Conservation (phyloP, 2,329 filamentous ascomycete genomes). For the Aphanoascus verrucosus region DNA sequence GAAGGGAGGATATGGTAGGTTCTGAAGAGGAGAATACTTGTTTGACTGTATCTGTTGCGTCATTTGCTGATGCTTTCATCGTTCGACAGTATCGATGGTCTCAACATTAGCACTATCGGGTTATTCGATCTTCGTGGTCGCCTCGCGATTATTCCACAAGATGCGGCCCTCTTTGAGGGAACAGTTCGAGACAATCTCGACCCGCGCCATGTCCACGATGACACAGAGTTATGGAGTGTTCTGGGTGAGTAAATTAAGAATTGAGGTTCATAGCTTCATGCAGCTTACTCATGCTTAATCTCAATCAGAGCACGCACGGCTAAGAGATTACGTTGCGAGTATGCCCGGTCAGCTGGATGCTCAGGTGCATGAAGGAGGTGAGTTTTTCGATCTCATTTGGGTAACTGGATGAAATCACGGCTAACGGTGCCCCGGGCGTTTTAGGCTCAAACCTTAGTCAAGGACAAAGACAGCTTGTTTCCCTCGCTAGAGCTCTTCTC, state of each 20-base stretch:
- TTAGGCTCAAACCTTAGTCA: conserved; percentile 87
- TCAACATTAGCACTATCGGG: conserved; percentile 85
- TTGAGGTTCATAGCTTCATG: not conserved
- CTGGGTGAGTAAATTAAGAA: conserved; percentile 57
- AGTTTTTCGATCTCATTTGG: conserved; percentile 30
- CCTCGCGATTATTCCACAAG: conserved; percentile 93
- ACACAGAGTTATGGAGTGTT: conserved; percentile 94
- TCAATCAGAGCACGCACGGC: conserved; percentile 67
- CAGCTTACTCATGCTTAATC: not conserved
- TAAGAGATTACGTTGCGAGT: conserved; percentile 76
- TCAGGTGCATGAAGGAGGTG: conserved; percentile 84
- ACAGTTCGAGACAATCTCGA: conserved; percentile 91
- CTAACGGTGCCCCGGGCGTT: not conserved
- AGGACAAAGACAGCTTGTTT: conserved; percentile 88
- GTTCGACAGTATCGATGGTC: conserved; percentile 60
- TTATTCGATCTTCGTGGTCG: conserved; percentile 78
- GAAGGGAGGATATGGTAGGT: conserved; percentile 58
- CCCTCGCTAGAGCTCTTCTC: conserved; percentile 81
- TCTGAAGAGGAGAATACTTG: not conserved
- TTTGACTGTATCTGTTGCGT: not conserved
- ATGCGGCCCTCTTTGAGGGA: conserved; percentile 90
- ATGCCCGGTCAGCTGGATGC: conserved; percentile 90
- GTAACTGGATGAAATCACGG: not conserved
- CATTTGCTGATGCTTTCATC: conserved; percentile 16
- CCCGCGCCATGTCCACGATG: conserved; percentile 86